These are phyloP conservation scores for Agrostemma githago DNA, from an alignment of 148 eudicot genomes.

Conservation along the genomic window DNA sequence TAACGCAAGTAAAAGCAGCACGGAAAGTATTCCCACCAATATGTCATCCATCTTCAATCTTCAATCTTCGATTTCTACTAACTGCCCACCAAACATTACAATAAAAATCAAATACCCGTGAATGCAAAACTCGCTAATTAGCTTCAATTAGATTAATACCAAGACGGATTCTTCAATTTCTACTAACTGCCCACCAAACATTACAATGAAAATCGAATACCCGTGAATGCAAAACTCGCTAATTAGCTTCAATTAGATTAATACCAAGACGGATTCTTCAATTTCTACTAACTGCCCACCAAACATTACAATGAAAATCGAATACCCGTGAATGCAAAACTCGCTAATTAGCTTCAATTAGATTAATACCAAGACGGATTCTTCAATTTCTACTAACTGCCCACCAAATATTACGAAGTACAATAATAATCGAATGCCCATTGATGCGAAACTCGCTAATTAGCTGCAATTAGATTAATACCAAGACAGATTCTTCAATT, in stretches of 20 bases:
- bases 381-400: constrained; percentile 20
- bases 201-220: constrained; percentile 4
- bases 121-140: neutral
- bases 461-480: neutral
- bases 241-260: neutral
- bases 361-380: neutral
- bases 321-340: neutral
- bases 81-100: constrained; percentile 25
- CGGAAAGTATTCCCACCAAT: constrained; percentile 57
- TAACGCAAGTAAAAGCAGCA: constrained; percentile 53
- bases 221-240: neutral
- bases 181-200: constrained; percentile 23
- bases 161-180: neutral
- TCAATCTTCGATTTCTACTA: constrained; percentile 21
- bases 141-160: neutral
- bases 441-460: neutral
- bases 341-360: neutral
- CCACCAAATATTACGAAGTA: constrained; percentile 20
- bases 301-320: constrained; percentile 12
- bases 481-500: neutral
- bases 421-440: neutral
- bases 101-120: neutral
- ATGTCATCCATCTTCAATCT: constrained; percentile 93
- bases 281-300: constrained; percentile 25
- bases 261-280: neutral